These are phyloP conservation scores for Balamuthia mandrillaris DNA, from an alignment of 208 protist species.

Conservation along the genomic window DNA sequence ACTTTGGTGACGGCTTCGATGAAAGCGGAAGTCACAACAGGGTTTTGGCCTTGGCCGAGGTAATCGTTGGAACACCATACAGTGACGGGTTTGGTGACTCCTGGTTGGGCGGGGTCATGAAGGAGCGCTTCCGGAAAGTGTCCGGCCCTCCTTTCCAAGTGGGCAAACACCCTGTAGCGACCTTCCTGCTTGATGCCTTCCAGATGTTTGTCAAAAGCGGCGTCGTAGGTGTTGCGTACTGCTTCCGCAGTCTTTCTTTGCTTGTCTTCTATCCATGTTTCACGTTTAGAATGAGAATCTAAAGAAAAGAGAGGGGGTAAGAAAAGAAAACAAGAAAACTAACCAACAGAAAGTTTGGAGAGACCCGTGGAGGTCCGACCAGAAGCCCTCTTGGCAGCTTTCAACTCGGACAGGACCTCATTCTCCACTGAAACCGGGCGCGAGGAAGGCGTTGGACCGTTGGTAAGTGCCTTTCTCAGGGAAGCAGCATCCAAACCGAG, in stretches of 20 bases:
- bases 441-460: too few species aligned
- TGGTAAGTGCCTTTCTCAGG: too few species aligned
- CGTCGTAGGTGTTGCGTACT: background rate
- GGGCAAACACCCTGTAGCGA: slow-evolving; percentile 44
- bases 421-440: too few species aligned
- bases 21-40: slow-evolving; percentile 67
- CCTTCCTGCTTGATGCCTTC: slow-evolving; percentile 44
- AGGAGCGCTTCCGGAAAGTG: slow-evolving; percentile 34
- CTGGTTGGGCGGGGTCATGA: too few species aligned
- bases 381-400: background rate
- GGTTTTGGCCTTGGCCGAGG: slow-evolving; percentile 81
- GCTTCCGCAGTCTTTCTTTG: background rate
- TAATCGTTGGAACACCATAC: slow-evolving; percentile 88
- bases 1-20: slow-evolving; percentile 54
- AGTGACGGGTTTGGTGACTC: too few species aligned
- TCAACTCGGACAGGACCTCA: too few species aligned
- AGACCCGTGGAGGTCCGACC: background rate
- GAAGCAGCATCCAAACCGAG: too few species aligned
- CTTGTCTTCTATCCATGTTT: too few species aligned
- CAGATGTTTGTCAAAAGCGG: slow-evolving; percentile 34
- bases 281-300: too few species aligned
- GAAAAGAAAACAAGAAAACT: too few species aligned
- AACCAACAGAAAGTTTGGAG: background rate
- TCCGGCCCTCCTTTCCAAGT: slow-evolving; percentile 42
- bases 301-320: background rate